Evolutionary conservation across 1,139 yeast species (phyloP).

Genomic region (Sugiyamaella sp.): DNA sequence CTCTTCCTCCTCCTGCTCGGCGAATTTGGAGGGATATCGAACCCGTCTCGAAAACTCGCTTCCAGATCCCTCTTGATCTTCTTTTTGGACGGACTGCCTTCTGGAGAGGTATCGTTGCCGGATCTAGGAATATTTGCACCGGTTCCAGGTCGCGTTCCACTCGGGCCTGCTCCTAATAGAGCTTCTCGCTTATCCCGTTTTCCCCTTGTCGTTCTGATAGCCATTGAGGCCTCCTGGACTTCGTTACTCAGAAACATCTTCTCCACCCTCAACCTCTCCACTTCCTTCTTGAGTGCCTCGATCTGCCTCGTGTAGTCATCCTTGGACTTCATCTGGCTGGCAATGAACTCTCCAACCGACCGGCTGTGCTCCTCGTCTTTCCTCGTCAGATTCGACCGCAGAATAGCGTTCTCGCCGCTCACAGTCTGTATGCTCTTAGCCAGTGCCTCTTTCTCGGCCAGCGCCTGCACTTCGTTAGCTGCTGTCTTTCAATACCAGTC

Average conservation of each 20-base stretch:
- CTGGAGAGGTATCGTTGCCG: conserved; percentile 15
- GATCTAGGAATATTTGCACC: neutral
- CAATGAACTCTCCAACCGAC: conserved; percentile 50
- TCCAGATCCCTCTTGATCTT: conserved; percentile 28
- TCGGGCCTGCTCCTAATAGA: no score
- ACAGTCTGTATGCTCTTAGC: conserved; percentile 38
- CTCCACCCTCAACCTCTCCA: conserved; percentile 68
- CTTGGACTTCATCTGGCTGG: conserved; percentile 42
- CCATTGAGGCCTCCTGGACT: conserved; percentile 34
- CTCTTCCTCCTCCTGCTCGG: conserved; percentile 23
- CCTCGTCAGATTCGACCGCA: conserved; percentile 63
- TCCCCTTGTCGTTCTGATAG: conserved; percentile 9
- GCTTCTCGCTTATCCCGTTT: conserved; percentile 1
- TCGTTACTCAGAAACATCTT: conserved; percentile 61
- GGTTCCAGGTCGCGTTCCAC: neutral
- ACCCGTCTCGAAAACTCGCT: conserved; percentile 37
- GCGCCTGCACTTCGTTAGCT: conserved; percentile 10
- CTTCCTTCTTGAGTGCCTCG: conserved; percentile 47
- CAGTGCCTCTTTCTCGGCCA: conserved; percentile 14
- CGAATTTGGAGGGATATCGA: conserved; percentile 25
- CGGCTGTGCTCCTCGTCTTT: conserved; percentile 50
- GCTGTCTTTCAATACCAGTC: neutral
- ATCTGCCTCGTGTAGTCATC: conserved; percentile 50
- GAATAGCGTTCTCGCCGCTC: conserved; percentile 72
- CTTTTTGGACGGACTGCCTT: conserved; percentile 23